These are phyloP conservation scores for Artemisia tridentata DNA, from an alignment of 129 eudicot genomes.

Conservation along the genomic window DNA sequence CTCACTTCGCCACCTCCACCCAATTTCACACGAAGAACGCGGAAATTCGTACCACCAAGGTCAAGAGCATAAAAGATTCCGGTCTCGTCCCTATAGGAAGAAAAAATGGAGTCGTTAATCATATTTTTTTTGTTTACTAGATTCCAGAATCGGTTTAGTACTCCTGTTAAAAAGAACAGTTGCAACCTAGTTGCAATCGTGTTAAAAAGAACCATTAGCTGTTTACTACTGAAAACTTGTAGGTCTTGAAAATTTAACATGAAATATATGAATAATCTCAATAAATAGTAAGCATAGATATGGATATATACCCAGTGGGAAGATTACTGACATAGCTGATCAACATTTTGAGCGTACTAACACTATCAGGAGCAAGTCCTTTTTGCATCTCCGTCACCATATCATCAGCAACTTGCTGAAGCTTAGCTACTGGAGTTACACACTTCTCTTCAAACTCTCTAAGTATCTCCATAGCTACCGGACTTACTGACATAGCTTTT, in stretches of 20 bases:
- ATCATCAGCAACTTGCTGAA: slow-evolving; percentile 86
- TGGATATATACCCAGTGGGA: slow-evolving; percentile 71
- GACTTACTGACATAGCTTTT: no score
- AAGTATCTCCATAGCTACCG: slow-evolving; percentile 62
- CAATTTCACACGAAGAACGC: slow-evolving; percentile 79
- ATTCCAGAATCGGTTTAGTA: no score
- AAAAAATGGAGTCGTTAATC: no score
- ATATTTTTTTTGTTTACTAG: no score
- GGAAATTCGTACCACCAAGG: slow-evolving; percentile 98
- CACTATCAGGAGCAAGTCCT: slow-evolving; percentile 94
- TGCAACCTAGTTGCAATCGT: no score
- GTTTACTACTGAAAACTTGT: no score
- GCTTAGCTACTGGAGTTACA: slow-evolving; percentile 58
- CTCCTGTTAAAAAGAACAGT: no score
- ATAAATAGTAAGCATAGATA: no score
- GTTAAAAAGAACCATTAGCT: no score
- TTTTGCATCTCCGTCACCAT: slow-evolving; percentile 98
- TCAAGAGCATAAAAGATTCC: slow-evolving; percentile 96
- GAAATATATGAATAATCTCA: no score
- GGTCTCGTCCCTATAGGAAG: slow-evolving; percentile 56
- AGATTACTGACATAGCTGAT: slow-evolving; percentile 93
- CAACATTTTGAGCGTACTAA: slow-evolving; percentile 93
- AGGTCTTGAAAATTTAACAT: no score
- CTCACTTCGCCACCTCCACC: slow-evolving; percentile 61
- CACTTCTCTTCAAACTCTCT: slow-evolving; percentile 70